A percentile compares a stretch with the other conserved stretches of the same genome.
Evolutionary conservation across 192 early-diverging fungal genomes (phyloP).

Genomic region (Kickxella alabastrina): DNA sequence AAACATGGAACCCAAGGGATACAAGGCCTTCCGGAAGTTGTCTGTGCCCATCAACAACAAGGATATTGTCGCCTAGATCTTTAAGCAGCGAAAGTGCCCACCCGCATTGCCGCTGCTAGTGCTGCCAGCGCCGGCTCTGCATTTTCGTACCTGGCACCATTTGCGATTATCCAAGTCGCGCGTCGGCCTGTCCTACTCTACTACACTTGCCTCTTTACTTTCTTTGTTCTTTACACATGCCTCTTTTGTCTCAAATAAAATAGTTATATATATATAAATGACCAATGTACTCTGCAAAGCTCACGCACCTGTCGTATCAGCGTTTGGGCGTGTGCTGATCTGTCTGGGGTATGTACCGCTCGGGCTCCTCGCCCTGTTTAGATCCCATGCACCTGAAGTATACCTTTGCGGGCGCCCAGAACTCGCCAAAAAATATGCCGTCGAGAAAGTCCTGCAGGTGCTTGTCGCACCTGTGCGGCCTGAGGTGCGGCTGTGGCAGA

Average conservation of each 20-base stretch:
- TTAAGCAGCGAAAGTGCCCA: too few species aligned
- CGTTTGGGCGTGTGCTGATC: constrained; percentile 16
- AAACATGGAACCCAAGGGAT: constrained; percentile 44
- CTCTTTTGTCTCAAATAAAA: neutral
- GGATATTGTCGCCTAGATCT: constrained; percentile 48
- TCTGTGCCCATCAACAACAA: constrained; percentile 38
- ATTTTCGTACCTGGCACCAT: too few species aligned
- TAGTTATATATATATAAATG: neutral
- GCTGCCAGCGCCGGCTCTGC: too few species aligned
- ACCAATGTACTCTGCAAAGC: too few species aligned
- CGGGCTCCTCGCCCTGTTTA: constrained; percentile 46
- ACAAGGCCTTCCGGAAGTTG: constrained; percentile 50
- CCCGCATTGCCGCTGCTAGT: too few species aligned
- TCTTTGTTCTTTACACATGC: too few species aligned
- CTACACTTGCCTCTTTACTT: too few species aligned
- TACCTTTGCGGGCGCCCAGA: constrained; percentile 21
- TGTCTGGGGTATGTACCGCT: constrained; percentile 33
- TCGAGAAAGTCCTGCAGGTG: constrained; percentile 48
- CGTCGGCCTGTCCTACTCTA: too few species aligned
- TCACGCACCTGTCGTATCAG: too few species aligned
- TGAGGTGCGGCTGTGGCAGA: constrained; percentile 38
- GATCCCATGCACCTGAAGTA: constrained; percentile 41
- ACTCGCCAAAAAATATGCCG: constrained; percentile 35
- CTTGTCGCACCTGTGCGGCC: constrained; percentile 44
- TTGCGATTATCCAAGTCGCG: too few species aligned